These are phyloP conservation scores for Sutorius eximius DNA, from an alignment of 1,284 basidiomycete genomes.

Conservation along the genomic window DNA sequence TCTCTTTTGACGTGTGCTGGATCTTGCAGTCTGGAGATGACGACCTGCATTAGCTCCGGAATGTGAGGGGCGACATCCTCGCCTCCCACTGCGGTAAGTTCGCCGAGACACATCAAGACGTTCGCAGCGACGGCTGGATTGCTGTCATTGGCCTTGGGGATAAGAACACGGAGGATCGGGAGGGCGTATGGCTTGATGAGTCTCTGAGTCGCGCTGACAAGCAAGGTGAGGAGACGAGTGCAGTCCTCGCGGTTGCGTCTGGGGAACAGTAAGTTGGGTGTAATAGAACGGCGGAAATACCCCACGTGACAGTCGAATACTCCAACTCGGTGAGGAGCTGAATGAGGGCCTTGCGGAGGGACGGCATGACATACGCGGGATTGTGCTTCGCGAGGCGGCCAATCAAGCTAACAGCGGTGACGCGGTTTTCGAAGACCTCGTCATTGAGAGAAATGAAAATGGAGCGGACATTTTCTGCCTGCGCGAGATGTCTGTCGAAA, in stretches of 20 bases:
- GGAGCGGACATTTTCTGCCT: conserved; percentile 96
- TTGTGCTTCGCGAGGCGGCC: conserved; percentile 95
- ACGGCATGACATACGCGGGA: conserved; percentile 99
- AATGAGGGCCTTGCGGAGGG: conserved; percentile 92
- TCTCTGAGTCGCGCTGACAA: conserved; percentile 89
- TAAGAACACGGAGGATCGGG: conserved; percentile 91
- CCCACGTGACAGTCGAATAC: conserved; percentile 88
- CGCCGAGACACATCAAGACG: conserved; percentile 93
- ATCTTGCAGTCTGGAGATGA: conserved; percentile 87
- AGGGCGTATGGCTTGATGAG: conserved; percentile 97
- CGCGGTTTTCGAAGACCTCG: conserved; percentile 92
- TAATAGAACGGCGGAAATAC: conserved; percentile 26
- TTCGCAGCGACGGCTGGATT: conserved; percentile 91
- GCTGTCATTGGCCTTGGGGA: conserved; percentile 84
- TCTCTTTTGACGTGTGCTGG: conserved; percentile 87
- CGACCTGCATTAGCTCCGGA: conserved; percentile 85
- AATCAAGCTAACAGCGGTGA: conserved; percentile 89
- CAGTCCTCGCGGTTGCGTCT: conserved; percentile 91
- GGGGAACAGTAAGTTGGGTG: conserved; percentile 4
- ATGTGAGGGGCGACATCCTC: conserved; percentile 88
- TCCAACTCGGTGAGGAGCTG: conserved; percentile 97
- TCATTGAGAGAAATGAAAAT: conserved; percentile 98
- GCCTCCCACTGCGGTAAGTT: conserved; percentile 91
- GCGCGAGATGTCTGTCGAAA: conserved; percentile 98
- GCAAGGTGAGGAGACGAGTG: conserved; percentile 81